Percentiles rank a stretch among this genome's conserved stretches.
Evolutionary conservation across 139 green algal species (phyloP).

Genomic region (Tetraselmis chui): DNA sequence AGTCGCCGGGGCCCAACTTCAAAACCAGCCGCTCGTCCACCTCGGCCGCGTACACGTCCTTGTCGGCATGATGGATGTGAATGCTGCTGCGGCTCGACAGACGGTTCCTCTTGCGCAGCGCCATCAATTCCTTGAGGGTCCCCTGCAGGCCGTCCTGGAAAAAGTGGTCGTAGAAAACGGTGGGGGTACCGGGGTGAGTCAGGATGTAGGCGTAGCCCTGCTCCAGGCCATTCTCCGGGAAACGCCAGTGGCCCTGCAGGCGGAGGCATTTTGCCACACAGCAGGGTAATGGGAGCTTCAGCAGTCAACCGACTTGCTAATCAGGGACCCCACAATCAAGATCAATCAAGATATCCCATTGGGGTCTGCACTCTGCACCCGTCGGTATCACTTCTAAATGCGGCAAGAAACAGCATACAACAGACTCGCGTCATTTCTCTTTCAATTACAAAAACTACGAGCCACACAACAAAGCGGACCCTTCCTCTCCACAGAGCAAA

Average conservation of each 20-base stretch:
- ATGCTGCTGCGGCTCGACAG: conserved; percentile 55
- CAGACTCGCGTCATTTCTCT: too few relatives aligned
- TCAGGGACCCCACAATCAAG: too few relatives aligned
- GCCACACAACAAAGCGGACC: too few relatives aligned
- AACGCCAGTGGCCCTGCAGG: not conserved
- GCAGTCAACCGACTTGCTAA: not conserved
- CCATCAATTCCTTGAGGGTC: conserved; percentile 66
- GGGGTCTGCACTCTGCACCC: too few relatives aligned
- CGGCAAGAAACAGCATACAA: too few relatives aligned
- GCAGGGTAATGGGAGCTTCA: not conserved
- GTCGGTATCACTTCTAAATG: too few relatives aligned
- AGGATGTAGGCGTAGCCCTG: conserved; percentile 92
- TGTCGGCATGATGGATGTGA: conserved; percentile 19
- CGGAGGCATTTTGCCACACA: too few relatives aligned
- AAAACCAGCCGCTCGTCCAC: conserved; percentile 63
- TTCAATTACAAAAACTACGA: too few relatives aligned
- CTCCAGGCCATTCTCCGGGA: conserved; percentile 53
- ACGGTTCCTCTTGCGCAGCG: conserved; percentile 52
- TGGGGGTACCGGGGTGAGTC: conserved; percentile 84
- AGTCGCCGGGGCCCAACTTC: conserved; percentile 65
- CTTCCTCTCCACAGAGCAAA: too few relatives aligned
- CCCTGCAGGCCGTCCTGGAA: conserved; percentile 34
- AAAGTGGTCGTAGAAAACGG: conserved; percentile 87
- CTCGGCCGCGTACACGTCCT: conserved; percentile 69
- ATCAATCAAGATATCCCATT: too few relatives aligned